Evolutionary conservation across 306 rosid species (phyloP).

Genomic region (Carpinus fangiana): DNA sequence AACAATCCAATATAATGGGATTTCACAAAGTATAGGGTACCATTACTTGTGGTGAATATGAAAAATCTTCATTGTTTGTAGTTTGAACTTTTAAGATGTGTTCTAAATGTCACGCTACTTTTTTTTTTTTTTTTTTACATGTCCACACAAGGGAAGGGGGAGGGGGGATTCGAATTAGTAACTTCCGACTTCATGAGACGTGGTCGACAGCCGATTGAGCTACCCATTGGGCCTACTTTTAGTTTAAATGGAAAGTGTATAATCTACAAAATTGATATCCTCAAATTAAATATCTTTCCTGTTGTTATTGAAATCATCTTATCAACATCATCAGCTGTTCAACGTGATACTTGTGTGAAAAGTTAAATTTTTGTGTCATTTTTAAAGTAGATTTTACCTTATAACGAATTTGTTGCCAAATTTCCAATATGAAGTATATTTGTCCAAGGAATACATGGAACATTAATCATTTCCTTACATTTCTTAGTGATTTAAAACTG

Average conservation of each 20-base stretch:
- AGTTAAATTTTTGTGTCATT: not conserved
- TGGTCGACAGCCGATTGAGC: no score
- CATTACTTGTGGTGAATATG: not conserved
- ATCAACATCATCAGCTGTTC: not conserved
- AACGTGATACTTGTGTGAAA: not conserved
- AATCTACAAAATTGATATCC: no score
- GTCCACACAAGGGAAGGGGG: no score
- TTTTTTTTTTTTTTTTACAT: no score
- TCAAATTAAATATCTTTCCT: no score
- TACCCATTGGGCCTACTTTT: no score
- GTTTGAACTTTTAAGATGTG: not conserved
- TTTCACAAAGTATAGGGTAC: not conserved
- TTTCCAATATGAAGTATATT: not conserved
- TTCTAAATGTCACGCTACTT: no score
- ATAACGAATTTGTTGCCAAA: not conserved
- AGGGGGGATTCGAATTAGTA: no score
- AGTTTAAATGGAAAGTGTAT: no score
- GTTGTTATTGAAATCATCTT: not conserved
- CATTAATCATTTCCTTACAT: conserved; percentile 6
- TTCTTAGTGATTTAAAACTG: conserved; percentile 9
- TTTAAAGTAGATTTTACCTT: not conserved
- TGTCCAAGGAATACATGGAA: not conserved
- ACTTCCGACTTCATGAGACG: no score
- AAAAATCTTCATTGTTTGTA: not conserved
- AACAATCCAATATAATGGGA: not conserved